These are phyloP conservation scores for Fusarium metavorans DNA, from an alignment of 2,329 filamentous ascomycete genomes.

Conservation along the genomic window DNA sequence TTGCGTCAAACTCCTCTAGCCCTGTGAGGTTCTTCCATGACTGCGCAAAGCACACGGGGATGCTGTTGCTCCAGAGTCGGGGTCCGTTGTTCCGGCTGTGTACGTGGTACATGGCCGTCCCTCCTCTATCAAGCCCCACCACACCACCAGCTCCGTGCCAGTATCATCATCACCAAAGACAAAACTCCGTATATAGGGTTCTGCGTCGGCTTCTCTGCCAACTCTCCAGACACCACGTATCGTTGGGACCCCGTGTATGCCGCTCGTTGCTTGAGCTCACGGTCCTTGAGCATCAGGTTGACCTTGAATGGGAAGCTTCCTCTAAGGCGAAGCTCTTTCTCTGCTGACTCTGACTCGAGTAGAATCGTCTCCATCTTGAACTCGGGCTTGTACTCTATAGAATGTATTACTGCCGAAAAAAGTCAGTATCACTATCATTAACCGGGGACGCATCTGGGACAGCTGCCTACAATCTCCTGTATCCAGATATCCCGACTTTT, in stretches of 20 bases:
- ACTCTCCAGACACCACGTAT: constrained; percentile 40
- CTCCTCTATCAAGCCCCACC: constrained; percentile 45
- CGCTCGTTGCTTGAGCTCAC: constrained; percentile 39
- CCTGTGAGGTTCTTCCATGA: constrained; percentile 43
- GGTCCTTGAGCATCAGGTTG: constrained; percentile 36
- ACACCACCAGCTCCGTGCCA: constrained; percentile 42
- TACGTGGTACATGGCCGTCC: constrained; percentile 43
- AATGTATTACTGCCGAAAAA: constrained; percentile 33
- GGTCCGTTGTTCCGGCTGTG: constrained; percentile 36
- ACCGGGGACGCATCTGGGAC: neutral
- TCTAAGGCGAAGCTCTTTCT: constrained; percentile 34
- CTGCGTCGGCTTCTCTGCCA: constrained; percentile 38
- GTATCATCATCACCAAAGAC: constrained; percentile 39
- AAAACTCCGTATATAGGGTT: constrained; percentile 44
- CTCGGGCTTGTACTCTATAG: constrained; percentile 43
- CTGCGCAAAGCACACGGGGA: constrained; percentile 44
- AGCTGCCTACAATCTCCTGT: constrained; percentile 30
- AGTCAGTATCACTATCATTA: constrained; percentile 13
- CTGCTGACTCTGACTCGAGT: constrained; percentile 39
- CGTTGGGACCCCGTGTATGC: constrained; percentile 44
- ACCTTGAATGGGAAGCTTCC: constrained; percentile 45
- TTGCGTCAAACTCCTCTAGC: constrained; percentile 29
- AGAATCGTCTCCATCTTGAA: constrained; percentile 43
- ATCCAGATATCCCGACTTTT: constrained; percentile 39
- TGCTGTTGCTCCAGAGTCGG: constrained; percentile 44